Evolutionary conservation across 495 filamentous ascomycete genomes (phyloP), one percentile per base, ranked within the genome.

Genomic region (Neurospora terricola): DNA sequence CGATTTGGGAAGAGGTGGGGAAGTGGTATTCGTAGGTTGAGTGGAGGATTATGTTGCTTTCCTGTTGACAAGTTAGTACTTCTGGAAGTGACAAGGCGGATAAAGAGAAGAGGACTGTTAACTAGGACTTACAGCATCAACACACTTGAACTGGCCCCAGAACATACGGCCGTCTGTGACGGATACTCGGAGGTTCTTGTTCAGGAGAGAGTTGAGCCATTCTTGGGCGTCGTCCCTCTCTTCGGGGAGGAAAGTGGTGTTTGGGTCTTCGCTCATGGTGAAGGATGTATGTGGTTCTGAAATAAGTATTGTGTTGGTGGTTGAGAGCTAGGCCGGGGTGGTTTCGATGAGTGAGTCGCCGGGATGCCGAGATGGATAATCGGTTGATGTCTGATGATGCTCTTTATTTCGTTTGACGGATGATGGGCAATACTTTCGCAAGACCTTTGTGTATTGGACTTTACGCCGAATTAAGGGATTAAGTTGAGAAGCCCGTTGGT

Each of bases 81-180:
- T n/a, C n/a, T n/a, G n/a, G n/a, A n/a, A n/a, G n/a, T n/a, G n/a
- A n/a, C n/a, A n/a, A n/a, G n/a, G n/a, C n/a, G n/a, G n/a, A n/a
- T n/a, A n/a, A n/a, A n/a, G n/a, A n/a, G n/a, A n/a, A n/a, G n/a
- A n/a, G n/a, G n/a, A n/a, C n/a, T n/a, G n/a, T n/a, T n/a, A n/a
- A n/a, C n/a, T n/a, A n/a, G n/a, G n/a, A n/a, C 34, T 0, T 34
- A 34, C 34, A 5, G 34, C 34, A 34, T 34, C 96, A 27, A 94
- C 97, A 82, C 96, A 98, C 81, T 95, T 98, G 83, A 99, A 92
- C 72, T 88, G 84, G 40, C 96, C 96, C 43, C 93, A 85, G 81
- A 98, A 99, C 84, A 97, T 91, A 54, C 96, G 92, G 36, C 84
- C 86, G 80, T 98, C 96, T 5, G 90, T 92, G 36, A 91, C 92